Percentiles rank a stretch among this genome's conserved stretches.
Evolutionary conservation across 208 protist genomes (phyloP).

Genomic region (Trypanosoma vivax): DNA sequence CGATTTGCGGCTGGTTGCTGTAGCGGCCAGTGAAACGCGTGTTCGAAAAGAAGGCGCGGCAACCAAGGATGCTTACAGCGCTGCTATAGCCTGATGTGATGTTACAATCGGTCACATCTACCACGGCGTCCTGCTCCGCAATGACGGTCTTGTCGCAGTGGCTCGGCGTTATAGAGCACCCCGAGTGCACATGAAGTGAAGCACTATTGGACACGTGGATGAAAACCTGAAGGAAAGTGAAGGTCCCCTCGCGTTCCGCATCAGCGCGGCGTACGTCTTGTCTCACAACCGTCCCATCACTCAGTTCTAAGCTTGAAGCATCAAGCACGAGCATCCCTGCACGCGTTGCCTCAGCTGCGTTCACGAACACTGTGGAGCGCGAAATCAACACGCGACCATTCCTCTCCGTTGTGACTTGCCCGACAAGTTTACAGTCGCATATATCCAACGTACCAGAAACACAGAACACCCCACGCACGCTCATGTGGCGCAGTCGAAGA

Average conservation of each 20-base stretch:
- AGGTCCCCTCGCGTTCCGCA: neutral
- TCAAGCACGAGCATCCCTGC: slow-evolving; percentile 65
- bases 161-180: slow-evolving; percentile 23
- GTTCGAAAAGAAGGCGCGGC: slow-evolving; percentile 39
- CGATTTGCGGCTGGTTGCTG: slow-evolving; percentile 8
- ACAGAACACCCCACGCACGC: slow-evolving; percentile 45
- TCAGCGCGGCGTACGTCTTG: neutral
- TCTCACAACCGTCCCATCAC: slow-evolving; percentile 26
- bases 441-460: slow-evolving; percentile 49
- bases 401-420: slow-evolving; percentile 37
- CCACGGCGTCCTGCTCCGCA: slow-evolving; percentile 57
- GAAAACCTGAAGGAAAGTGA: slow-evolving; percentile 29
- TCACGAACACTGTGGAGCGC: slow-evolving; percentile 30
- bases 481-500: slow-evolving; percentile 34
- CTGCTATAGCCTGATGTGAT: slow-evolving; percentile 42
- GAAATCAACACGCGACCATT: slow-evolving; percentile 30
- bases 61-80: slow-evolving; percentile 59
- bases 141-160: slow-evolving; percentile 54
- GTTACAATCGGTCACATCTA: slow-evolving; percentile 44
- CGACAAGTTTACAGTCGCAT: slow-evolving; percentile 51
- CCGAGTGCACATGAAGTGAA: slow-evolving; percentile 28
- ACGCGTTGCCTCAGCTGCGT: slow-evolving; percentile 17
- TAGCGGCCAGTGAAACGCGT: slow-evolving; percentile 27
- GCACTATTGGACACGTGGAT: slow-evolving; percentile 64
- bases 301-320: slow-evolving; percentile 39